A percentile compares a stretch with the other conserved stretches of the same genome.
These are phyloP conservation scores for Hyphopichia khmerensis DNA, from an alignment of 1,139 yeast genomes.

Conservation along the genomic window DNA sequence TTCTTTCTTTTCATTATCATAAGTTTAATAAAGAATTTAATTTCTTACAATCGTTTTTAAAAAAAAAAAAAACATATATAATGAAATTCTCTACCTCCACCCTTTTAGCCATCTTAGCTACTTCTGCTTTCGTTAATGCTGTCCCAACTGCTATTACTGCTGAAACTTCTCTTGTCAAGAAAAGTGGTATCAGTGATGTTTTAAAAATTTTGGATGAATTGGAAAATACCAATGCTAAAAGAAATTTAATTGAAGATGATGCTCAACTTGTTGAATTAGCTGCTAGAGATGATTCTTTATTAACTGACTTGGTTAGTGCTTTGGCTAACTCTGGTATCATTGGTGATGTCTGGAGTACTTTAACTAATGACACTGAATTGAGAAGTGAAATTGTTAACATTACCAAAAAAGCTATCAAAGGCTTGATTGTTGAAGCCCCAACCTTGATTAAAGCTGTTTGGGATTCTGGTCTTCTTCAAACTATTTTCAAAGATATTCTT, in stretches of 20 bases:
- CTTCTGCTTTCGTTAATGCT: slow-evolving; percentile 40
- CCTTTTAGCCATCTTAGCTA: slow-evolving; percentile 41
- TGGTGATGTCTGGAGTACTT: slow-evolving; percentile 34
- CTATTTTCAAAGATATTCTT: slow-evolving; percentile 31
- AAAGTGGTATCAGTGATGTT: slow-evolving; percentile 37
- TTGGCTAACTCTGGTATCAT: slow-evolving; percentile 41
- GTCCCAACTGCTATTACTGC: slow-evolving; percentile 33
- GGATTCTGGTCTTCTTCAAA: slow-evolving; percentile 43
- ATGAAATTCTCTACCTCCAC: slow-evolving; percentile 49
- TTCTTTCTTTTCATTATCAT: background rate
- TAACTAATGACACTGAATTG: slow-evolving; percentile 33
- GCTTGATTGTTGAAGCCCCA: slow-evolving; percentile 43
- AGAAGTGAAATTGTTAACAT: slow-evolving; percentile 24
- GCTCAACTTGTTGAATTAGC: slow-evolving; percentile 27
- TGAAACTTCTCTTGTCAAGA: slow-evolving; percentile 28
- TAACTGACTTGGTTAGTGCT: slow-evolving; percentile 38
- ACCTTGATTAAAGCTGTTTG: slow-evolving; percentile 43
- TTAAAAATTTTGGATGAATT: slow-evolving; percentile 35
- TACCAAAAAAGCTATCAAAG: slow-evolving; percentile 32
- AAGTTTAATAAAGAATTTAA: background rate
- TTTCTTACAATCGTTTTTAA: background rate
- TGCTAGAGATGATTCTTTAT: slow-evolving; percentile 40
- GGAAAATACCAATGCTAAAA: slow-evolving; percentile 31
- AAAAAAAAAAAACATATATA: background rate
- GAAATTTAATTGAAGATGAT: slow-evolving; percentile 31